Evolutionary conservation across 805 yeast species (phyloP), one percentile per base, ranked within the genome.

Genomic region (Yarrowia osloensis): DNA sequence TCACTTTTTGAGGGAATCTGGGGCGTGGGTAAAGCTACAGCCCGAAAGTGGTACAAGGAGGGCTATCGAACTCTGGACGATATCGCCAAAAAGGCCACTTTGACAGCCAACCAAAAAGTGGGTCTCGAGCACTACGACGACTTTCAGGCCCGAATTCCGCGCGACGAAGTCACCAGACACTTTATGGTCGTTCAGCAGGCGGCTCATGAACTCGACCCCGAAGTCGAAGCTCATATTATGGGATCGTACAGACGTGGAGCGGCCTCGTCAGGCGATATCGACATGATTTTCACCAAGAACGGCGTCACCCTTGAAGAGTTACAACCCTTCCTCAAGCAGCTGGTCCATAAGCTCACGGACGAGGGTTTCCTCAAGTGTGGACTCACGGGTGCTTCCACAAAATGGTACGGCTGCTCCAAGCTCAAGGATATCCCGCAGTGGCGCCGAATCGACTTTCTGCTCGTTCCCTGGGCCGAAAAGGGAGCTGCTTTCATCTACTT

Each of bases 201-300:
- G 1, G 70, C 76, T 28, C 65, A 71, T 5, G 69, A 71, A 15
- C 67, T 83, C 19, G 84, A 82, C 66, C 72, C 79, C 0, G 69
- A 72, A 0, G 71, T 82, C 24, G 75, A 77, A 33, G 69, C 79
- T 7, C 71, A 76, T 9, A 76, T 82, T 44, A 81, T 81, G 80
- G 88, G 88, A 2, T 83, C 86, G 6, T 85, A 82, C 71, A 75
- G 85, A 37, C 77, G 88, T 22, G 86, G 85, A 3, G 71, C 76
- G n/a, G 54, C 68, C 4, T 72, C 72, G 5, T 81, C 84, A 68
- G 86, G 87, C 1, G 88, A 85, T 70, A 79, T 85, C 42, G 89
- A 85, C 72, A 77, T 84, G 47, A 74, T 85, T 26, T 65, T 85
- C 3, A 81, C 84, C 33, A 77, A 73, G 26, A 65, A 74, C 17